Conservation (phyloP, 768 basidiomycete species). For the Dioszegia aurantiaca region DNA sequence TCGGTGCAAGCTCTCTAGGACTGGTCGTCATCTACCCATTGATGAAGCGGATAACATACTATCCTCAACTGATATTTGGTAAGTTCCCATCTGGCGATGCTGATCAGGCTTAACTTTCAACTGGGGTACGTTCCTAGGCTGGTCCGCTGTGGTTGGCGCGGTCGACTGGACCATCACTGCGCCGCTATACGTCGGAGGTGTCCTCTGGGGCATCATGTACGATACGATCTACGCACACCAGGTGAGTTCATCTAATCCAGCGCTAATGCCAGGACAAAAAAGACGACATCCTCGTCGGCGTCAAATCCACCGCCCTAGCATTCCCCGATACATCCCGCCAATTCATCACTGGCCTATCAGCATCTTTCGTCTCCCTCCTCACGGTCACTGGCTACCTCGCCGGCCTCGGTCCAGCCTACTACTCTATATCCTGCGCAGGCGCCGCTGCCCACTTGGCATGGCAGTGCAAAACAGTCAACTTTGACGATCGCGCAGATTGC, state of each 20-base stretch:
- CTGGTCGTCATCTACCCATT: conserved; percentile 86
- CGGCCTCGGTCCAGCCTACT: conserved; percentile 72
- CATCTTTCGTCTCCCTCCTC: conserved; percentile 69
- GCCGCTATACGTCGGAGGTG: conserved; percentile 83
- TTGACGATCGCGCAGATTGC: conserved; percentile 71
- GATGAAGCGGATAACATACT: conserved; percentile 95
- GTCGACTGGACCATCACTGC: conserved; percentile 78
- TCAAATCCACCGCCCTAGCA: conserved; percentile 89
- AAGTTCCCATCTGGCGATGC: conserved; percentile 29
- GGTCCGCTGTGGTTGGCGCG: conserved; percentile 83
- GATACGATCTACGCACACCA: conserved; percentile 98
- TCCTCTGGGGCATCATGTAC: conserved; percentile 93
- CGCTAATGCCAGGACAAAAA: conserved; percentile 68
- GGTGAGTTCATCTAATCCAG: conserved; percentile 54
- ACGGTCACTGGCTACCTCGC: conserved; percentile 78
- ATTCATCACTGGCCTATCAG: conserved; percentile 71
- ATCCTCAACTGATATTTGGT: conserved; percentile 96
- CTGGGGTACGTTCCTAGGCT: conserved; percentile 94
- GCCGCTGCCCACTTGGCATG: conserved; percentile 74
- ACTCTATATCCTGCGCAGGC: conserved; percentile 66
- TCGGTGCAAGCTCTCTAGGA: conserved; percentile 86
- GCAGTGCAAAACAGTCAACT: conserved; percentile 71
- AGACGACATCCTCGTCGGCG: conserved; percentile 82
- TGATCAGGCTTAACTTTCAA: conserved; percentile 83
- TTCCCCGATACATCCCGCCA: conserved; percentile 69